Conservation (phyloP, 2,329 filamentous ascomycete genomes). For the Podosphaera xanthii region DNA sequence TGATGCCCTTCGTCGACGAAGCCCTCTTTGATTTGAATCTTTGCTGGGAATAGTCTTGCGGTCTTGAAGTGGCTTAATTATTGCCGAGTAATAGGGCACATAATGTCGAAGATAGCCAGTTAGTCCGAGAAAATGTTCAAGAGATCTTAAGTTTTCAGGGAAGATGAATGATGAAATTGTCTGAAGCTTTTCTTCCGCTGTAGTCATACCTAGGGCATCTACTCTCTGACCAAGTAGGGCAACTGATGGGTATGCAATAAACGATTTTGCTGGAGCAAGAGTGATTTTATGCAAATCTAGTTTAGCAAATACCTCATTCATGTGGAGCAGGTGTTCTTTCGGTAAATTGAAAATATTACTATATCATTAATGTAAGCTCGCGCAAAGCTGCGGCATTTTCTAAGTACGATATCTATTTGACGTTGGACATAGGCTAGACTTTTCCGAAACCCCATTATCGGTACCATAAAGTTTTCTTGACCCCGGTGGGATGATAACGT, state of each 20-base stretch:
- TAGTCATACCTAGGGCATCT: background rate
- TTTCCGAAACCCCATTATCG: background rate
- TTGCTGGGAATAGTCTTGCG: too few relatives aligned
- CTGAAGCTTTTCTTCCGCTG: too few relatives aligned
- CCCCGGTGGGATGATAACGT: background rate
- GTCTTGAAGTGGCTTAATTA: too few relatives aligned
- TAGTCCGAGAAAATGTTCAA: too few relatives aligned
- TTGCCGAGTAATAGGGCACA: too few relatives aligned
- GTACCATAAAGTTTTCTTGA: background rate
- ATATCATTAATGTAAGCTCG: background rate
- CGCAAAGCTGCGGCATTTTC: background rate
- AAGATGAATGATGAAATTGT: too few relatives aligned
- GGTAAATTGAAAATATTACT: background rate
- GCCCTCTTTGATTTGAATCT: too few relatives aligned
- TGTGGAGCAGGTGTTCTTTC: background rate
- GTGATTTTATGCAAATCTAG: background rate
- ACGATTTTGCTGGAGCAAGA: background rate
- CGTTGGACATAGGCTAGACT: background rate
- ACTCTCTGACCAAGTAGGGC: background rate
- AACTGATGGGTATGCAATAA: background rate
- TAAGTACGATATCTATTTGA: background rate
- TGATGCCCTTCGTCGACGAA: too few relatives aligned
- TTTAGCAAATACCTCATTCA: background rate
- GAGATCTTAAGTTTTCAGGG: too few relatives aligned
- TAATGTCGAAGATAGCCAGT: too few relatives aligned